Conservation (phyloP, 768 basidiomycete genomes). For the Hypholoma sublateritium region DNA sequence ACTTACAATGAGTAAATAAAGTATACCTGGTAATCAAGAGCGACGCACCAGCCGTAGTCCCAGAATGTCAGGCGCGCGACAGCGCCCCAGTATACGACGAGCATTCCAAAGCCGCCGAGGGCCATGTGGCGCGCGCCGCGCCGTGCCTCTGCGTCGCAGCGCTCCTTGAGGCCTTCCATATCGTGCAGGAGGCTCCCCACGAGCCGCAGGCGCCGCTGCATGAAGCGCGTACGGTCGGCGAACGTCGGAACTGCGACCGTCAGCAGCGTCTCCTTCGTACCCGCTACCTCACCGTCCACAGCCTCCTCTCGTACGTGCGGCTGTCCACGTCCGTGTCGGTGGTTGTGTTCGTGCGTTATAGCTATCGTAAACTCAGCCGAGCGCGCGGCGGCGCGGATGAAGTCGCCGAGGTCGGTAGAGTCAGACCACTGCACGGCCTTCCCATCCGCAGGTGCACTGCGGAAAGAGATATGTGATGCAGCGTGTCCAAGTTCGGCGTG, state of each 20-base stretch:
- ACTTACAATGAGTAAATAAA: neutral
- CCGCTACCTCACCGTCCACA: neutral
- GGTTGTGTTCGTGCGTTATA: slow-evolving; percentile 27
- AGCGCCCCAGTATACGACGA: slow-evolving; percentile 63
- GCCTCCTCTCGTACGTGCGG: slow-evolving; percentile 2
- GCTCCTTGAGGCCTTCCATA: slow-evolving; percentile 55
- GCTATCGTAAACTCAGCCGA: slow-evolving; percentile 52
- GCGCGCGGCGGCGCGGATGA: slow-evolving; percentile 61
- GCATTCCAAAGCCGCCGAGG: slow-evolving; percentile 54
- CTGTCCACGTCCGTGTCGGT: neutral
- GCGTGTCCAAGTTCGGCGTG: slow-evolving; percentile 39
- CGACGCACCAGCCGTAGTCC: slow-evolving; percentile 51
- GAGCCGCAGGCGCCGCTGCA: slow-evolving; percentile 44
- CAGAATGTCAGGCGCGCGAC: slow-evolving; percentile 67
- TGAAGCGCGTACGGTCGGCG: slow-evolving; percentile 57
- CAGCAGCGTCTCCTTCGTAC: neutral
- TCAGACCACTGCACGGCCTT: slow-evolving; percentile 57
- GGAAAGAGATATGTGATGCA: slow-evolving; percentile 43
- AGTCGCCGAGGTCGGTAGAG: slow-evolving; percentile 65
- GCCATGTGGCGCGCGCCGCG: slow-evolving; percentile 58
- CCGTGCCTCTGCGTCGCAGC: slow-evolving; percentile 57
- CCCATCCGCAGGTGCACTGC: slow-evolving; percentile 31
- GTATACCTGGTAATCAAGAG: neutral
- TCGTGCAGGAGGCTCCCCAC: slow-evolving; percentile 42
- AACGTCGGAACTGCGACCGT: slow-evolving; percentile 59